phyloP scores from a whole-genome alignment of 352 stramenopile species.

The Phytophthora ramorum region DNA sequence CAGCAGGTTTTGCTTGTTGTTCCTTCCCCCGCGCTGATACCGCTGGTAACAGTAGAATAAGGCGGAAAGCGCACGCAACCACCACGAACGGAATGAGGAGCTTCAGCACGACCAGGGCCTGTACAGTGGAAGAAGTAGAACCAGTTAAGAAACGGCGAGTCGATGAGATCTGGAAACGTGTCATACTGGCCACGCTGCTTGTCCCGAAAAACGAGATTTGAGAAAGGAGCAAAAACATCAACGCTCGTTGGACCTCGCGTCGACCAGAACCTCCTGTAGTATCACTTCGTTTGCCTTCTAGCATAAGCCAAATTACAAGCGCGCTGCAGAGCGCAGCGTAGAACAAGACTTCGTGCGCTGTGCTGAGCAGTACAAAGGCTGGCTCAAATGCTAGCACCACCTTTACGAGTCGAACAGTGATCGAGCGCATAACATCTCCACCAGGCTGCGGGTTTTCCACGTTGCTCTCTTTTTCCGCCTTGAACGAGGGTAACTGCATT shows the following conservation, averaged over 20 bases:
- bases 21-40: constrained; percentile 16
- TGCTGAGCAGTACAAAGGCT: constrained; percentile 71
- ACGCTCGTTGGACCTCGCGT: constrained; percentile 58
- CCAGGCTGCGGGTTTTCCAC: constrained; percentile 20
- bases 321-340: constrained; percentile 57
- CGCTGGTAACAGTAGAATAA: constrained; percentile 48
- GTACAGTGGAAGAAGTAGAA: constrained; percentile 67
- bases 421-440: constrained; percentile 1
- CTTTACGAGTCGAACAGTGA: constrained; percentile 45
- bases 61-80: constrained; percentile 68
- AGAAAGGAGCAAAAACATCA: constrained; percentile 76
- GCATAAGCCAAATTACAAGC: constrained; percentile 62
- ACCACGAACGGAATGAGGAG: constrained; percentile 78
- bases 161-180: constrained; percentile 78
- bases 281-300: constrained; percentile 43
- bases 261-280: constrained; percentile 1
- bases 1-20: constrained; percentile 11
- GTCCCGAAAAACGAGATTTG: constrained; percentile 89
- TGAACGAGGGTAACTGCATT: constrained; percentile 1
- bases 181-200: constrained; percentile 83
- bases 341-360: constrained; percentile 82
- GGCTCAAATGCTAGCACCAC: constrained; percentile 62
- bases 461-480: constrained; percentile 9
- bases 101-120: constrained; percentile 73
- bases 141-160: constrained; percentile 79